Conservation (phyloP, 176 grass and related monocot species). For the Carex scoparia region DNA sequence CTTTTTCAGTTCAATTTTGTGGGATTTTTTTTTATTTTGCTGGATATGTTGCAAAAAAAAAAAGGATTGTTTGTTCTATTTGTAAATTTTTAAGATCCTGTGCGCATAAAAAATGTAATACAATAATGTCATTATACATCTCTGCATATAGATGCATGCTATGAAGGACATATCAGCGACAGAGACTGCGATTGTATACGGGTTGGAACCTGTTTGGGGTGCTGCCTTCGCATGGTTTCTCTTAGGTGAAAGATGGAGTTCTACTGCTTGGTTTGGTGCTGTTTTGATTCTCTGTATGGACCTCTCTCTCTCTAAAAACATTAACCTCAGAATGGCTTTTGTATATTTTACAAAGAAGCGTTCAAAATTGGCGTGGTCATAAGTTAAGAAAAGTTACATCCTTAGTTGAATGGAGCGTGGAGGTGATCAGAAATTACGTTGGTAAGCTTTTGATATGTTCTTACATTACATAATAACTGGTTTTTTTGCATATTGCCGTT, state of each 20-base stretch:
- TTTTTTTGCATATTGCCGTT: neutral
- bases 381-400: neutral
- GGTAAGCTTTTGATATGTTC: neutral
- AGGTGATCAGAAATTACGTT: neutral
- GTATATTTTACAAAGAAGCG: neutral
- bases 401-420: neutral
- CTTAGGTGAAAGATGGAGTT: constrained; percentile 91
- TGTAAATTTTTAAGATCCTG: neutral
- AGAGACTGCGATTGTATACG: constrained; percentile 70
- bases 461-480: neutral
- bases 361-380: neutral
- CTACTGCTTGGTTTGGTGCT: constrained; percentile 71
- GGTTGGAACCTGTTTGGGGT: constrained; percentile 87
- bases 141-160: constrained; percentile 56
- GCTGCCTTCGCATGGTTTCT: constrained; percentile 85
- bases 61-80: neutral
- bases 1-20: neutral
- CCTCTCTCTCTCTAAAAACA: neutral
- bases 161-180: constrained; percentile 81
- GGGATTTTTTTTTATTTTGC: neutral
- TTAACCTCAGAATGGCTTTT: neutral
- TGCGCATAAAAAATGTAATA: neutral
- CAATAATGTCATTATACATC: neutral
- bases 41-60: neutral
- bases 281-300: constrained; percentile 78